Conservation (phyloP, 1,284 basidiomycete genomes). For the Earliella scabrosa region DNA sequence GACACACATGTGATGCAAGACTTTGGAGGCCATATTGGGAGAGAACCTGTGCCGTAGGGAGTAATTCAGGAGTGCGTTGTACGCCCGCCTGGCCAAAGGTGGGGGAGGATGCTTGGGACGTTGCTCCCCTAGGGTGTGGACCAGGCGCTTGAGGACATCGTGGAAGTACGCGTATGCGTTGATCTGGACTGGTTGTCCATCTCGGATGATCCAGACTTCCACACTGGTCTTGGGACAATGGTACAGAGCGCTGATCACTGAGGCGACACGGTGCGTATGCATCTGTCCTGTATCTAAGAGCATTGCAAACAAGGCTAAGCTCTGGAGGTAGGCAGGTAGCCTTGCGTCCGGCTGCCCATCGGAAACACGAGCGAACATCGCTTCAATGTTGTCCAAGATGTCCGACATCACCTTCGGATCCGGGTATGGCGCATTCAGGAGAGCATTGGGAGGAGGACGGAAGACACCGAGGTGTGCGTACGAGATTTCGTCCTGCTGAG, state of each 20-base stretch:
- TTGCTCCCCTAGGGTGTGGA: constrained; percentile 31
- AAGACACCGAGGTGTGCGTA: constrained; percentile 5
- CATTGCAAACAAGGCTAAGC: constrained; percentile 59
- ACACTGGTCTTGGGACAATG: constrained; percentile 50
- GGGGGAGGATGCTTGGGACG: constrained; percentile 26
- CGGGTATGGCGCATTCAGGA: constrained; percentile 18
- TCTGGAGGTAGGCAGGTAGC: constrained; percentile 47
- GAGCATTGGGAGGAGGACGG: background rate
- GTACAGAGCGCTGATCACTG: constrained; percentile 53
- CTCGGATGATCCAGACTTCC: constrained; percentile 46
- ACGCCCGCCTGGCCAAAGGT: constrained; percentile 48
- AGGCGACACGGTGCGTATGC: constrained; percentile 46
- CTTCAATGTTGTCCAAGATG: constrained; percentile 24
- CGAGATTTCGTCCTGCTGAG: constrained; percentile 4
- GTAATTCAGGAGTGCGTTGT: constrained; percentile 70
- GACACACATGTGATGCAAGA: constrained; percentile 60
- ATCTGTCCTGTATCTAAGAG: constrained; percentile 55
- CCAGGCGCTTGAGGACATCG: constrained; percentile 52
- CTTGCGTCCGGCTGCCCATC: constrained; percentile 17
- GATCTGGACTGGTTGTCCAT: constrained; percentile 37
- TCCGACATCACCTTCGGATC: constrained; percentile 11
- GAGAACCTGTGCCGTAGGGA: constrained; percentile 63
- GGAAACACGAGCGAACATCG: constrained; percentile 8
- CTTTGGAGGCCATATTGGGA: constrained; percentile 44
- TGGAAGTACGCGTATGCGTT: constrained; percentile 64